Conservation (phyloP, 1,284 basidiomycete species). For the Pseudozyma sp. region DNA sequence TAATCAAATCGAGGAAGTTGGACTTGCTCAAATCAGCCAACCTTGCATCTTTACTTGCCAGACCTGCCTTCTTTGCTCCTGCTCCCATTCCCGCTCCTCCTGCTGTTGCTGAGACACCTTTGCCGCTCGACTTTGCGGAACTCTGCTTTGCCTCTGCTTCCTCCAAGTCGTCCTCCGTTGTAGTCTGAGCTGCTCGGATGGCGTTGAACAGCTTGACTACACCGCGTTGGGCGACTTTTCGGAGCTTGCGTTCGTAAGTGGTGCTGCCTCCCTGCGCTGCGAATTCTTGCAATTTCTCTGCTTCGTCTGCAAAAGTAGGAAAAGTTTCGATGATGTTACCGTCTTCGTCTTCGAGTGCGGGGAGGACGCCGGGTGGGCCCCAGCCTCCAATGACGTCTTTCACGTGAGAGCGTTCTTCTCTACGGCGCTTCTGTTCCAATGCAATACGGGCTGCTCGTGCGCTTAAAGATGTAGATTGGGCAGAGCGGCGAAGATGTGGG, state of each 20-base stretch:
- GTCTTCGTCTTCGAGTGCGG: slow-evolving; percentile 45
- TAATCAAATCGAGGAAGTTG: slow-evolving; percentile 67
- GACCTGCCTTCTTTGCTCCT: slow-evolving; percentile 36
- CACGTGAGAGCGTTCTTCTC: slow-evolving; percentile 62
- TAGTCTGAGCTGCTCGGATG: slow-evolving; percentile 65
- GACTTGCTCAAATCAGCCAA: slow-evolving; percentile 64
- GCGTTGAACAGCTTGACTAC: slow-evolving; percentile 69
- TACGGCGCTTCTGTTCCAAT: slow-evolving; percentile 55
- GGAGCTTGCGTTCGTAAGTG: slow-evolving; percentile 61
- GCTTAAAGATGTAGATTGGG: slow-evolving; percentile 55
- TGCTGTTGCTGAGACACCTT: background rate
- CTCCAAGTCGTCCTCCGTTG: slow-evolving; percentile 59
- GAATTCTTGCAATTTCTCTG: slow-evolving; percentile 38
- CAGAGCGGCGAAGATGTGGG: slow-evolving; percentile 60
- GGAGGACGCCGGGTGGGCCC: slow-evolving; percentile 62
- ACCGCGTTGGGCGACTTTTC: slow-evolving; percentile 67
- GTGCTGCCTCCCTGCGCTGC: slow-evolving; percentile 56
- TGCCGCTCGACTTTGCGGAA: slow-evolving; percentile 5
- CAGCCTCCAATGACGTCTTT: slow-evolving; percentile 67
- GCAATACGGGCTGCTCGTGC: slow-evolving; percentile 64
- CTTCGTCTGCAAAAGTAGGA: slow-evolving; percentile 21
- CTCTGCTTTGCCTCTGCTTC: slow-evolving; percentile 43
- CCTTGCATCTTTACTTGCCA: slow-evolving; percentile 56
- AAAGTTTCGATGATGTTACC: slow-evolving; percentile 42
- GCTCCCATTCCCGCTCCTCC: slow-evolving; percentile 4